Base-by-base conservation (phyloP, 2,329 filamentous ascomycete species). In the Xylariaceae sp. region DNA sequence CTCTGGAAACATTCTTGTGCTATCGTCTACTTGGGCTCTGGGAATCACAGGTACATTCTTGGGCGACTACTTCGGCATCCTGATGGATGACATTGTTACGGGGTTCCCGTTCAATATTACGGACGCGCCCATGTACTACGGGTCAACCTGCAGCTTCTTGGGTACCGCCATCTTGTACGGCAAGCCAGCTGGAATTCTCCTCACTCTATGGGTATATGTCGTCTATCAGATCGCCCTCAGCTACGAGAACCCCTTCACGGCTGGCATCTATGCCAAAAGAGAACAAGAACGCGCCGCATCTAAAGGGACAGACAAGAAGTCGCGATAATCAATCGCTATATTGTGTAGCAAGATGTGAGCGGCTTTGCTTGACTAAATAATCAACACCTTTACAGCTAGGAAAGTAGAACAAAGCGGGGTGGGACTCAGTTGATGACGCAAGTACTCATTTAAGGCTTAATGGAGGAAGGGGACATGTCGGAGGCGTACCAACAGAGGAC, bases 61-160 rank as follows among this genome's bases (percentile, higher is more conserved):
- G 31, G 95, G 95, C 67, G 95, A 99, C 79, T 99, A 99, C 82
- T 99, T 98, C 73, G 95, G 95, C 67, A 97, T 98, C 74, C 82
- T 99, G 65, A 96, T 97, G 92, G 94, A 98, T 73, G 80, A 89
- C 66, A 94, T 94, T 69, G 93, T 99, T 49, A 96, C 92, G 11
- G 89, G 91, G 12, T 99, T 99, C 73, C 95, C 95, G 2, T 99
- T 99, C 83, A 98, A 90, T 75, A 83, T 98, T 60, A 93, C 89
- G 52, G 85, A 87, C 64, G 89, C 92, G 49, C 95, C 95, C 61
- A 99, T 99, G 95, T 99, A 99, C 81, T 90, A 92, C 79, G 95
- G 95, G 56, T 92, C 88, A 61, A 95, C 94, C 21, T 82, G 96
- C 83, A 94, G 89, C 77, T 99, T 99, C 77, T 77, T 98, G 55